Base-by-base conservation (phyloP, 352 stramenopile species). In the Globisporangium canariense region DNA sequence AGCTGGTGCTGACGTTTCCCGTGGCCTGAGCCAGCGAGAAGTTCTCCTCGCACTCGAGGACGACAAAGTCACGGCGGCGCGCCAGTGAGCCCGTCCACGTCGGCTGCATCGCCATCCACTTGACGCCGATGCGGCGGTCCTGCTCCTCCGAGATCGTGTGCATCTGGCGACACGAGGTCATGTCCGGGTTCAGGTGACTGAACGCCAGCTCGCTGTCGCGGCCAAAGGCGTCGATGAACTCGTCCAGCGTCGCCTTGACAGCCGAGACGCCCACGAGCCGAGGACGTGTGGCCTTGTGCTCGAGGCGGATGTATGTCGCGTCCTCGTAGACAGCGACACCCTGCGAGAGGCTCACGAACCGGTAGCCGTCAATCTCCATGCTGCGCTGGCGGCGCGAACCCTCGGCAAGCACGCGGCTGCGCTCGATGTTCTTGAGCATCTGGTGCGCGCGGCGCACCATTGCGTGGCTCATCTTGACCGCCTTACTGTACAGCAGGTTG, bases 1-100 rank as follows among this genome's bases (percentile, higher is more conserved):
- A 52, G 22, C 66, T n/a, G 20, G 52, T 16, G 18, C 18, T 46
- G 43, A 49, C 43, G 18, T n/a, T 22, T 16, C 18, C 43, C 47
- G 20, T 32, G 59, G 14, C 49, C 7, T 22, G 60, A 16, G 36
- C 49, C 3, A 46, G 13, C 4, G 51, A 46, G 45, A 83, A 80
- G 28, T 63, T 36, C 51, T 79, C 70, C 4, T 83, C 64, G 47
- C 74, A 71, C 49, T 67, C 66, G 22, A 83, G 65, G 16, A 79
- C 65, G 13, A 78, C 56, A 61, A 86, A 83, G 46, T 86, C 77
- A 4, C 77, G 73, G 20, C 69, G 71, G 1, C 72, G 58, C 1
- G 75, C 66, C 25, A 70, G 60, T 13, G 58, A 60, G 1, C 65
- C 56, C 8, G 65, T 64, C 49, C 47, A 64, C 16, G 73, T 60